Base-by-base conservation (phyloP, 1,284 basidiomycete species). In the Trametes pubescens region DNA sequence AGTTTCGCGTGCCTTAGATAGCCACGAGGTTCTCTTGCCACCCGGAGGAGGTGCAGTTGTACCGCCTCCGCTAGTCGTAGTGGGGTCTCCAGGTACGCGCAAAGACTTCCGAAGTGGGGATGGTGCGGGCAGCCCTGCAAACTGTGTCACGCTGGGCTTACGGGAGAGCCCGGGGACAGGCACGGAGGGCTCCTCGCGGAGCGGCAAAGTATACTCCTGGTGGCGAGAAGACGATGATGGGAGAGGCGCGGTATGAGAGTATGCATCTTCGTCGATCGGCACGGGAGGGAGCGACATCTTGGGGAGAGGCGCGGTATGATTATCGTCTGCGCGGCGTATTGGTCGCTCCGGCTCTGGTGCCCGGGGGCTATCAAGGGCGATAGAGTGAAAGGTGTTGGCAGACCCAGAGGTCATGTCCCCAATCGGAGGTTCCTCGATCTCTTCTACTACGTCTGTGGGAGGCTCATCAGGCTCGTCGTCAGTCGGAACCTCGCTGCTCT, bases 21-120 rank as follows among this genome's bases (percentile, higher is more conserved):
- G 74, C 91, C 92, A 93, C 10, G 91, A 93, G 14, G 89, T 88
- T 29, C 91, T 85, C 69, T 90, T 91, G 4, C 84, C 84, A 18
- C 84, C 84, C 14, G 79, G 71, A 13, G 49, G 77, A 21, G 76
- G 66, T 9, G 78, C 78, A 49, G 79, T 77, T 7, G 84, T 82
- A 54, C 82, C 82, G 1, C 83, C 65, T 21, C 54, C 65, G 22
- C 65, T 48, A 3, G 79, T 76, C 10, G 76, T 62, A 1, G 81
- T 80, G 29, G 80, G 75, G 46, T 89, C 89, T 34, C 81, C 80
- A 26, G 78, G 71, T 18, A 78, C 69, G 34, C 85, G 85, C 64
- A 84, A 82, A 0, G 89, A 91, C 74, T 92, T 92, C 37, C 86
- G 85, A 47, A 91, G 76, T 5, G 89, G 87, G 51, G 87, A 83